These are phyloP conservation scores for Pseudocercospora macadamiae DNA, from an alignment of 2,329 filamentous ascomycete species.

Conservation along the genomic window DNA sequence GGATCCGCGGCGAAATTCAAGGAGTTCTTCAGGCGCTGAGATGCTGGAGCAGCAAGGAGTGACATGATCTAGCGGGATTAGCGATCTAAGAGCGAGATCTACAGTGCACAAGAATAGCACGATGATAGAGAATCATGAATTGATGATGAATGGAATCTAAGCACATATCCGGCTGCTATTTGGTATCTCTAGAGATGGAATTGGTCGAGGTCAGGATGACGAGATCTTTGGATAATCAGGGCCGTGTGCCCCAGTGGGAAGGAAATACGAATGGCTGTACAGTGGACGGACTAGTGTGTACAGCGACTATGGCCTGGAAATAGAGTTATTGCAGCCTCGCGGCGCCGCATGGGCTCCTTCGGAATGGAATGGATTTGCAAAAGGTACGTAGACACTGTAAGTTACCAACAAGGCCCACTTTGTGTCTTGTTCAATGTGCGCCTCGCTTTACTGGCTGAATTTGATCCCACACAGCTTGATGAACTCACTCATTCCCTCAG, in stretches of 20 bases:
- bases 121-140: neutral
- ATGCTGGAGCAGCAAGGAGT: too few species aligned
- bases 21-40: conserved; percentile 52
- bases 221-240: too few species aligned
- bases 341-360: neutral
- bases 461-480: conserved; percentile 48
- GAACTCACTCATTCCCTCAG: conserved; percentile 48
- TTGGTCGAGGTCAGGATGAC: neutral
- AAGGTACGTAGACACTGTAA: neutral
- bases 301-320: neutral
- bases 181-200: neutral
- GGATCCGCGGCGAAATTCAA: conserved; percentile 42
- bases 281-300: neutral
- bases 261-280: neutral
- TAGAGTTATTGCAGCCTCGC: conserved; percentile 7
- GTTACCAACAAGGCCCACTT: neutral
- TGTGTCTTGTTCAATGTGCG: neutral
- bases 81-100: neutral
- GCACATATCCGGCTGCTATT: neutral
- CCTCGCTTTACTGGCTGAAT: conserved; percentile 33
- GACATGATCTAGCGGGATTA: neutral
- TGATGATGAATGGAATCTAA: conserved; percentile 1
- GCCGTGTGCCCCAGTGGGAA: neutral
- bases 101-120: neutral
- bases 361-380: neutral